A percentile compares a stretch with the other conserved stretches of the same genome.
These are phyloP conservation scores for Panicum hallii DNA, from an alignment of 202 grass and related monocot genomes.

Conservation along the genomic window DNA sequence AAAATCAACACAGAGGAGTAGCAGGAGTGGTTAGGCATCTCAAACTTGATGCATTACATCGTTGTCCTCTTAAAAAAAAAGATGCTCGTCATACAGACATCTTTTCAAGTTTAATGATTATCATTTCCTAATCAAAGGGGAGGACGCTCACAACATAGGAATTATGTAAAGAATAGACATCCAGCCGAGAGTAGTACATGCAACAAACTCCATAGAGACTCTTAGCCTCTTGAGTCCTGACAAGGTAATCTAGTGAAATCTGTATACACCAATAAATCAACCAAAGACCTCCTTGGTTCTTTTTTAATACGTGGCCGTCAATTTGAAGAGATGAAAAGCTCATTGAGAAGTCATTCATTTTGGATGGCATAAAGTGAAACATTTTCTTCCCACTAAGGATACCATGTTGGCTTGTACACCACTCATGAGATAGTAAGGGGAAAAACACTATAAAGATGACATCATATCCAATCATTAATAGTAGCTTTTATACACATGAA, in stretches of 20 bases:
- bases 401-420: background rate
- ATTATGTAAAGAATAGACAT: slow-evolving; percentile 28
- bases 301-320: slow-evolving; percentile 13
- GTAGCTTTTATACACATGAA: slow-evolving; percentile 33
- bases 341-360: background rate
- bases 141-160: background rate
- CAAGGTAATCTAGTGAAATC: slow-evolving; percentile 15
- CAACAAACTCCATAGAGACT: background rate
- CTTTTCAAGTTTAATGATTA: slow-evolving; percentile 15
- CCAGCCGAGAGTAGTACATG: background rate
- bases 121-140: slow-evolving; percentile 16
- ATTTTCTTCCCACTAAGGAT: slow-evolving; percentile 16
- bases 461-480: slow-evolving; percentile 25
- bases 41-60: background rate
- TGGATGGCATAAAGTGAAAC: background rate
- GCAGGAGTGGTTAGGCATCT: background rate
- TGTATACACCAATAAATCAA: background rate
- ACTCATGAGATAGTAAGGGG: slow-evolving; percentile 10
- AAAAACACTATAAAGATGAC: background rate
- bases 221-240: background rate
- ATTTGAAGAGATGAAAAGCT: slow-evolving; percentile 4
- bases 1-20: background rate
- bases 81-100: background rate
- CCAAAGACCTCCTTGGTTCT: background rate
- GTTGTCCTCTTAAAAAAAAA: background rate